Base-by-base conservation (phyloP, 495 filamentous ascomycete genomes). In the Cenococcum geophilum region DNA sequence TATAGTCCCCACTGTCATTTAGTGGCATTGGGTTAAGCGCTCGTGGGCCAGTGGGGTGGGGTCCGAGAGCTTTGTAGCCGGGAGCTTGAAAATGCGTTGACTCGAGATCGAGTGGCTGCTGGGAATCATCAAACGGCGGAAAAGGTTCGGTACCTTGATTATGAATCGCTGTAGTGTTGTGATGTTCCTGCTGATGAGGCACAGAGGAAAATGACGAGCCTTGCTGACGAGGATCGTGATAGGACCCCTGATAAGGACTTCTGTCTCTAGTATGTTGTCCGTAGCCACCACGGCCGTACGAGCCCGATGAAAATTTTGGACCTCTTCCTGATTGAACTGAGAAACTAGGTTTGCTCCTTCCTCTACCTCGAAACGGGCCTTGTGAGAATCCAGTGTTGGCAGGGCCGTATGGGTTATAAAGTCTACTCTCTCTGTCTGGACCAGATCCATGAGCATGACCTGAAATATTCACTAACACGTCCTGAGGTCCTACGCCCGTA, bases 331-430 rank as follows among this genome's bases (percentile, higher is more conserved):
- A 2, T 1, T 22, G 12, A 22, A 51, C 55, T 4, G 65, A 64
- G 34, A 58, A 51, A 36, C 65, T 64, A 25, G 42, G 40, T 11
- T 55, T 57, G 11, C 57, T n/a, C 3, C 18, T 48, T 21, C 45
- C 60, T 27, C 25, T 58, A 18, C 54, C 37, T 10, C 53, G 61
- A 14, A 21, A n/a, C 3, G 61, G 51, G 9, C 62, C 34, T 10
- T 55, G 37, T 3, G 57, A 43, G 43, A 64, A 68, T 1, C 60
- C 61, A 1, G 65, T 61, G 10, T 43, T 58, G 4, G 56, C 48
- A 20, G 57, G 3, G 3, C 57, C 58, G 43, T 68, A 64, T 11
- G 65, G 65, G 25, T 68, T 43, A 45, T 25, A 52, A 18, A 52
- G 49, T 23, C 25, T 23, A 22, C 11, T 18, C 40, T 16, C 18